These are phyloP conservation scores for Cupressus sempervirens DNA, from an alignment of 75 land plant genomes.

Conservation along the genomic window DNA sequence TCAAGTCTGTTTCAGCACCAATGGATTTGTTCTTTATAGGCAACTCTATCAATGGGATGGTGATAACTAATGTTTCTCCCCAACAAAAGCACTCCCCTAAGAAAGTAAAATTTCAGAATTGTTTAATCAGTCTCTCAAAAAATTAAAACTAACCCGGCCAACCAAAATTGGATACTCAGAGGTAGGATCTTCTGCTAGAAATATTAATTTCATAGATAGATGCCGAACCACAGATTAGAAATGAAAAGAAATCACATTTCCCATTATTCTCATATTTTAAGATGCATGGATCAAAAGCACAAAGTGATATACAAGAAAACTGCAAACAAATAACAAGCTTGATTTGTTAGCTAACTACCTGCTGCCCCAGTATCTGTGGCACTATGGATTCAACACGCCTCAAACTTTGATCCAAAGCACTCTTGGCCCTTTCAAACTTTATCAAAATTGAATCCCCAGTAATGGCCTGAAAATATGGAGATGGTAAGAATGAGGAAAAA, in stretches of 20 bases:
- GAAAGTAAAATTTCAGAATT: neutral
- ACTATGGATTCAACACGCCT: constrained; percentile 73
- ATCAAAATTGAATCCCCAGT: constrained; percentile 76
- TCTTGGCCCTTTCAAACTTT: constrained; percentile 73
- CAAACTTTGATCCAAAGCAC: constrained; percentile 63
- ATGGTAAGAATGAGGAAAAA: neutral
- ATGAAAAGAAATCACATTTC: neutral
- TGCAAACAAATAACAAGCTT: neutral
- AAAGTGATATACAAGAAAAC: neutral
- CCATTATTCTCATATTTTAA: neutral
- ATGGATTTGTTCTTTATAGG: neutral
- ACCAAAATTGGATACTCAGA: neutral
- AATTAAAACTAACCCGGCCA: neutral
- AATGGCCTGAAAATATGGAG: constrained; percentile 55
- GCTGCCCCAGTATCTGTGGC: constrained; percentile 57
- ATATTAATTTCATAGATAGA: neutral
- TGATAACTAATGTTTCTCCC: neutral
- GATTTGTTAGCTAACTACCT: constrained; percentile 35
- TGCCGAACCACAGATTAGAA: neutral
- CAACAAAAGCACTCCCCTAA: neutral
- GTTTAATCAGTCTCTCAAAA: neutral
- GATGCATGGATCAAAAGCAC: neutral
- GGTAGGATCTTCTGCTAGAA: neutral
- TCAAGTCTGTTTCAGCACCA: neutral
- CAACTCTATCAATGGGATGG: neutral